These are phyloP conservation scores for Acanthamoeba castellanii DNA, from an alignment of 208 protist genomes.

Conservation along the genomic window DNA sequence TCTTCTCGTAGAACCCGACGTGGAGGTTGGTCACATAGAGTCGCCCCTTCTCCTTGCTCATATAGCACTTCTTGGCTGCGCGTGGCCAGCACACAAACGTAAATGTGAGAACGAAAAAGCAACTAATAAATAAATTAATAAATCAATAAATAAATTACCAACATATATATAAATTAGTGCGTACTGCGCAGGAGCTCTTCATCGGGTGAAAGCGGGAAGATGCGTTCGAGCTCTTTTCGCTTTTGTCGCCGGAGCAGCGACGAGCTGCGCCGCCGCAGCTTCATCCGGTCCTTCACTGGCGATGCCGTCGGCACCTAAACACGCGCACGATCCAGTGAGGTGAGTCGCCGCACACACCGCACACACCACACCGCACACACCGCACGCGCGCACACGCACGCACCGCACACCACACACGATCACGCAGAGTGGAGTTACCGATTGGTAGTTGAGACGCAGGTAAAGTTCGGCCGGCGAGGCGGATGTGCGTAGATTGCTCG, in stretches of 20 bases:
- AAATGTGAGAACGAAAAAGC: not conserved
- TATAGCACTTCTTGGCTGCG: not conserved
- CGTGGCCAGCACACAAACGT: too few relatives aligned
- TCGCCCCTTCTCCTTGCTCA: slow-evolving; percentile 28
- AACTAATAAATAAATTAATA: not conserved
- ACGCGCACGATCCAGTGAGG: not conserved
- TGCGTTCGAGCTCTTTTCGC: slow-evolving; percentile 53
- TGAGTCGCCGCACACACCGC: not conserved
- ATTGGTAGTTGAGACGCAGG: slow-evolving; percentile 16
- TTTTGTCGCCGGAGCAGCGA: not conserved
- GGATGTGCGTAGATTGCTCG: not conserved
- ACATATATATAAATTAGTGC: not conserved
- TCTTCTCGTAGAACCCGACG: slow-evolving; percentile 55
- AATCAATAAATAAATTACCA: not conserved
- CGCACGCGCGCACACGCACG: not conserved
- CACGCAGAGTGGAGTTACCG: not conserved
- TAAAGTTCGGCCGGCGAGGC: slow-evolving; percentile 17
- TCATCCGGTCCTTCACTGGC: not conserved
- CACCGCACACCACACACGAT: not conserved
- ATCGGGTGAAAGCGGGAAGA: not conserved
- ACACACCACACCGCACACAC: not conserved
- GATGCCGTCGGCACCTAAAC: not conserved
- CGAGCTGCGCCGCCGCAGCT: slow-evolving; percentile 22
- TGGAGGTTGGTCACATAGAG: slow-evolving; percentile 40
- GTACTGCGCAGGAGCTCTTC: slow-evolving; percentile 46